These are phyloP conservation scores for Puya raimondii DNA, from an alignment of 176 grass and related monocot species.

Conservation along the genomic window DNA sequence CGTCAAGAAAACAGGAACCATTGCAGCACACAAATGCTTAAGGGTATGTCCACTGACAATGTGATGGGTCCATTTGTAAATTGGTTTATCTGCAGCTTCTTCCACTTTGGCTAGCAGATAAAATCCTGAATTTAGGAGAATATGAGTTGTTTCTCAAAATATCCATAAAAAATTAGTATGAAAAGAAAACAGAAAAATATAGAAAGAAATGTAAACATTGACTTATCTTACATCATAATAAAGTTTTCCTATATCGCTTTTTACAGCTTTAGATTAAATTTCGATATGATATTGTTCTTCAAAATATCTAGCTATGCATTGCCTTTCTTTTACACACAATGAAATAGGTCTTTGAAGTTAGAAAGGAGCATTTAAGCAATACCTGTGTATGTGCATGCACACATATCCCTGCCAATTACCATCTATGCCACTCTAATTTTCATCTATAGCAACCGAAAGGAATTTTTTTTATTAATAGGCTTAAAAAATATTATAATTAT, in stretches of 20 bases:
- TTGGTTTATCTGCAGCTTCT: conserved; percentile 71
- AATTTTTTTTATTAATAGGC: too few relatives aligned
- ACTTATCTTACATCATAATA: conserved; percentile 5
- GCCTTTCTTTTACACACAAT: too few relatives aligned
- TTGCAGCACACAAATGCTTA: conserved; percentile 82
- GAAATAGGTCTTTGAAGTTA: too few relatives aligned
- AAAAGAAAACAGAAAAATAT: neutral
- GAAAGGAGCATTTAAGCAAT: too few relatives aligned
- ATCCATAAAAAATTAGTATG: neutral
- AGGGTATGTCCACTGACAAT: conserved; percentile 78
- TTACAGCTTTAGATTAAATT: too few relatives aligned
- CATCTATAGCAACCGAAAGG: too few relatives aligned
- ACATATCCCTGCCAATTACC: too few relatives aligned
- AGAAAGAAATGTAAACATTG: neutral
- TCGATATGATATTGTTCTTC: too few relatives aligned
- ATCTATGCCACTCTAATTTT: neutral
- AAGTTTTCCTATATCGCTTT: neutral
- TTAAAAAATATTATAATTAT: too few relatives aligned
- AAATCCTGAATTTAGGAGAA: conserved; percentile 47
- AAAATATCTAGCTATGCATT: too few relatives aligned
- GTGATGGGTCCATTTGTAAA: conserved; percentile 58
- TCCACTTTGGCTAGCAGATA: conserved; percentile 89
- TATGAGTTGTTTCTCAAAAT: neutral
- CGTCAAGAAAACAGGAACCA: conserved; percentile 86
- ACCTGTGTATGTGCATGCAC: too few relatives aligned